A percentile compares a stretch with the other conserved stretches of the same genome.
Evolutionary conservation across 2,329 filamentous ascomycete species (phyloP).

Genomic region (Phialocephala subalpina): DNA sequence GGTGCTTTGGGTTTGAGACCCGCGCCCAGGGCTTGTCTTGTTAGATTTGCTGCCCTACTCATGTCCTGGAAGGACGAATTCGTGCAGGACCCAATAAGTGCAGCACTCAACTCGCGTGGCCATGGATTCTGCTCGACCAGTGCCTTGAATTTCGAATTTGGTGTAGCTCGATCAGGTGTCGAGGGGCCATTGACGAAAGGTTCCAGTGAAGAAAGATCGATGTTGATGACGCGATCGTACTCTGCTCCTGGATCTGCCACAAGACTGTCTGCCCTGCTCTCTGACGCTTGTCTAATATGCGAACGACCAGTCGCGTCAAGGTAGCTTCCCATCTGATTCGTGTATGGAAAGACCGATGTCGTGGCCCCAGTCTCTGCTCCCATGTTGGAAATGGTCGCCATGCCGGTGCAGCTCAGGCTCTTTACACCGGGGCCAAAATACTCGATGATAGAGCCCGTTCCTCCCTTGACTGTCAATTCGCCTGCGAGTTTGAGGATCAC

Average conservation of each 20-base stretch:
- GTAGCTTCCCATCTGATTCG: constrained; percentile 44
- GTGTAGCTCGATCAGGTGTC: constrained; percentile 44
- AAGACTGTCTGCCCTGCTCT: constrained; percentile 31
- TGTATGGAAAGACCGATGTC: constrained; percentile 48
- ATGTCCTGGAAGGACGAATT: constrained; percentile 49
- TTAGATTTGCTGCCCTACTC: constrained; percentile 41
- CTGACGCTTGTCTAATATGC: constrained; percentile 33
- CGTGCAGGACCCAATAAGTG: constrained; percentile 47
- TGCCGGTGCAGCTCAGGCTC: constrained; percentile 46
- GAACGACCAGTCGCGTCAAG: constrained; percentile 42
- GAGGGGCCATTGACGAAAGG: constrained; percentile 48
- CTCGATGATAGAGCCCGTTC: constrained; percentile 47
- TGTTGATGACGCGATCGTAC: constrained; percentile 46
- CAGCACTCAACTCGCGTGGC: constrained; percentile 19
- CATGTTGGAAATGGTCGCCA: constrained; percentile 50
- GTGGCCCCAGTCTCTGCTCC: constrained; percentile 48
- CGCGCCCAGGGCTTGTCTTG: constrained; percentile 43
- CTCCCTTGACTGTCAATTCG: constrained; percentile 45
- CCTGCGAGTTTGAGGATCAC: constrained; percentile 49
- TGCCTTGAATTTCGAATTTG: not conserved
- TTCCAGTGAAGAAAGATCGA: constrained; percentile 45
- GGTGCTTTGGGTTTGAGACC: constrained; percentile 42
- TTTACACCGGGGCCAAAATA: constrained; percentile 47
- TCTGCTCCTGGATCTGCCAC: constrained; percentile 44
- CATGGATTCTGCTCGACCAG: not conserved